Conservation (phyloP, 2,329 filamentous ascomycete species). For the Fusarium siculi region DNA sequence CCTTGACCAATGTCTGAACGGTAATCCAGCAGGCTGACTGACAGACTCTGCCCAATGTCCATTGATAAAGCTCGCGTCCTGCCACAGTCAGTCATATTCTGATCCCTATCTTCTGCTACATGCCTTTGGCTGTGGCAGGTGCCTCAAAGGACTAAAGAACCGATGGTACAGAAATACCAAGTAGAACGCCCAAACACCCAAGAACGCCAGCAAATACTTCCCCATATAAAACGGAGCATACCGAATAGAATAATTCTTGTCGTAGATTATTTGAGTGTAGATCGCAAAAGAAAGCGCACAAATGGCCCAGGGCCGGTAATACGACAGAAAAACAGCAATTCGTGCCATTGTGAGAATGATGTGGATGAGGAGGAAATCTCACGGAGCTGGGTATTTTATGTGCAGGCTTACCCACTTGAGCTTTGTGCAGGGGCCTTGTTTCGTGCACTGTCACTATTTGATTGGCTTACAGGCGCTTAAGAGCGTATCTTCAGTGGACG, state of each 20-base stretch:
- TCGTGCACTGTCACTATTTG: neutral
- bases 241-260: neutral
- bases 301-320: constrained; percentile 23
- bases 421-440: neutral
- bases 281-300: neutral
- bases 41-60: constrained; percentile 35
- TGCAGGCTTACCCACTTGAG: constrained; percentile 1
- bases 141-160: constrained; percentile 18
- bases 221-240: neutral
- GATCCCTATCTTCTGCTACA: rapidly evolving
- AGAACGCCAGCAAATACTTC: neutral
- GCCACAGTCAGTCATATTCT: neutral
- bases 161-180: constrained; percentile 10
- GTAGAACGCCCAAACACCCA: constrained; percentile 16
- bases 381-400: constrained; percentile 17
- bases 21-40: constrained; percentile 24
- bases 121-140: constrained; percentile 17
- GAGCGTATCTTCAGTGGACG: neutral
- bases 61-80: constrained; percentile 19
- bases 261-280: neutral
- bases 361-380: constrained; percentile 8
- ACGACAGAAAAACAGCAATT: constrained; percentile 18
- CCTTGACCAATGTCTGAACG: constrained; percentile 24
- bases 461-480: neutral
- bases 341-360: constrained; percentile 2